Percentiles rank a stretch among this genome's conserved stretches.
Conservation (phyloP, 257 asterid species). For the Henckelia pumila region DNA sequence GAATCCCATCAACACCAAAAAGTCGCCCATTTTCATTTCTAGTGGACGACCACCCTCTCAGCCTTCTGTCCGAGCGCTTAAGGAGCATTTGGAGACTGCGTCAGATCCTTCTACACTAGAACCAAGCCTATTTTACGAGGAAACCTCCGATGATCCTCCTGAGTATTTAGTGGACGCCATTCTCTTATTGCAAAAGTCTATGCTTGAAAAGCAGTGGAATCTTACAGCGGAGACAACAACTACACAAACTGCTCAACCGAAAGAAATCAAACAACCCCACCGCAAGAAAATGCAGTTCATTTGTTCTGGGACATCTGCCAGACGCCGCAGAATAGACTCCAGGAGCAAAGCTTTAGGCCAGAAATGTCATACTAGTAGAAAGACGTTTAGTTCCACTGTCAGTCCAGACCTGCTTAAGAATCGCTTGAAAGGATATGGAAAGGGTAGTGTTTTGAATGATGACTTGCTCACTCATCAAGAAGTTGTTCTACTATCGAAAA, state of each 20-base stretch:
- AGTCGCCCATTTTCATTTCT: slow-evolving; percentile 34
- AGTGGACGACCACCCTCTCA: slow-evolving; percentile 27
- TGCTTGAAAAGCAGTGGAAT: slow-evolving; percentile 94
- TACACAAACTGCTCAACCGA: slow-evolving; percentile 6
- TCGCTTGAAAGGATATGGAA: slow-evolving; percentile 65
- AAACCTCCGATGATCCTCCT: slow-evolving; percentile 23
- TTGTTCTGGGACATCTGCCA: slow-evolving; percentile 71
- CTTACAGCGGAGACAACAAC: slow-evolving; percentile 40
- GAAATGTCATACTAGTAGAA: slow-evolving; percentile 27
- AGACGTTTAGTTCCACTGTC: slow-evolving; percentile 40
- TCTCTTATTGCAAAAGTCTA: slow-evolving; percentile 79
- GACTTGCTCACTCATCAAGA: slow-evolving; percentile 75
- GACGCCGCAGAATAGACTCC: slow-evolving; percentile 62
- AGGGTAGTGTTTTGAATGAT: slow-evolving; percentile 59
- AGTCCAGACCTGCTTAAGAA: slow-evolving; percentile 56
- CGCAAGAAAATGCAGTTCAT: slow-evolving; percentile 40
- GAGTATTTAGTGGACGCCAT: slow-evolving; percentile 58
- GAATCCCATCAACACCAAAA: slow-evolving; percentile 40
- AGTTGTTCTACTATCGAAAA: slow-evolving; percentile 75
- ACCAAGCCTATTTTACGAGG: slow-evolving; percentile 30
- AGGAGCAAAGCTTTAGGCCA: slow-evolving; percentile 34
- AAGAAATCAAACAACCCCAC: slow-evolving; percentile 19
- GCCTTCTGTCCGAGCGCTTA: slow-evolving; percentile 47
- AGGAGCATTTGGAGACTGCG: slow-evolving; percentile 43
- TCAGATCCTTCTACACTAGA: slow-evolving; percentile 36